Percentiles rank a stretch among this genome's conserved stretches.
phyloP scores from a whole-genome alignment of 2,329 filamentous ascomycete species.

The Aureobasidium namibiae region DNA sequence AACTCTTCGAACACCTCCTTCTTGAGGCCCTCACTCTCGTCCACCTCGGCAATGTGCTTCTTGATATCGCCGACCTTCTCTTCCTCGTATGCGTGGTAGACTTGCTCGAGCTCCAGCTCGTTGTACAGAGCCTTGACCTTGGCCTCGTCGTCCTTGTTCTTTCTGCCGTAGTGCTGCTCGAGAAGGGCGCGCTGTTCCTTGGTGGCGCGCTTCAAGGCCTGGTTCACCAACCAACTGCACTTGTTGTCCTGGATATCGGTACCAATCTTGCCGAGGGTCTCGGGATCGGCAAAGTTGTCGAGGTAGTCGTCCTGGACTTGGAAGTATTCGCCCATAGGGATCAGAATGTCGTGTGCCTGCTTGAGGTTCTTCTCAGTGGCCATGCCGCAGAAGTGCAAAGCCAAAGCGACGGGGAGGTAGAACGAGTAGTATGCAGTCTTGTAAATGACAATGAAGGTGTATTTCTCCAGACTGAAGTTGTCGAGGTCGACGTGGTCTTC shows the following conservation, averaged over 20 bases:
- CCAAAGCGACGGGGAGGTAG: constrained; percentile 91
- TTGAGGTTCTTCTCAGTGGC: constrained; percentile 85
- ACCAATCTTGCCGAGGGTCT: constrained; percentile 94
- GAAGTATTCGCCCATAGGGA: constrained; percentile 98
- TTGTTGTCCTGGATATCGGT: constrained; percentile 99
- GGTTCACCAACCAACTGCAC: constrained; percentile 97
- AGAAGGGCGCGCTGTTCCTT: constrained; percentile 82
- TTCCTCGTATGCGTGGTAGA: constrained; percentile 87
- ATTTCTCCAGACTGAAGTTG: constrained; percentile 94
- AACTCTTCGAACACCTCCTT: constrained; percentile 84
- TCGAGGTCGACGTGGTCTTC: constrained; percentile 87
- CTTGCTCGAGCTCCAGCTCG: constrained; percentile 73
- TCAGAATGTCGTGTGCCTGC: constrained; percentile 82
- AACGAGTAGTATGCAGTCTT: constrained; percentile 99
- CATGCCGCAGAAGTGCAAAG: constrained; percentile 74
- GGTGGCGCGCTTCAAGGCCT: constrained; percentile 71
- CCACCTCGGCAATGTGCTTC: constrained; percentile 65
- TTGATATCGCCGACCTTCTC: constrained; percentile 70
- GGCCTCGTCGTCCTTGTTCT: constrained; percentile 74
- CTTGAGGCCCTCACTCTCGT: constrained; percentile 84
- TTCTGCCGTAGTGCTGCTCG: constrained; percentile 88
- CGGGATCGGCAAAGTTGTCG: constrained; percentile 90
- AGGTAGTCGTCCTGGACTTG: constrained; percentile 98
- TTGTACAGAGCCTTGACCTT: constrained; percentile 83
- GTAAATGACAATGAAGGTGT: constrained; percentile 97